Percentiles rank a stretch among this genome's conserved stretches.
These are phyloP conservation scores for Melaleuca quinquenervia DNA, from an alignment of 345 rosid genomes.

Conservation along the genomic window DNA sequence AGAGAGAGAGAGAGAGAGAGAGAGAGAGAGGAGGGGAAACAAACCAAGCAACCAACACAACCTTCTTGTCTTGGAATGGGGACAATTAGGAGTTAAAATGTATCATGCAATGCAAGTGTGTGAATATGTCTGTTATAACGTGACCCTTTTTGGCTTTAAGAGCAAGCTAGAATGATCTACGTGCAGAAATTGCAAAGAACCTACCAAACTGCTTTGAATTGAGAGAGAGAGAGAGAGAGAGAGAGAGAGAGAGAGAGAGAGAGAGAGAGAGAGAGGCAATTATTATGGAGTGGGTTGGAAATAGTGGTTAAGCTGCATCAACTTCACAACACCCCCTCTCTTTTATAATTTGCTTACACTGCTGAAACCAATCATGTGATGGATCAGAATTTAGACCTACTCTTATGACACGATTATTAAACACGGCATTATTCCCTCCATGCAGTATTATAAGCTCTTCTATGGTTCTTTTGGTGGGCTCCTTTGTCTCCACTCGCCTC, in stretches of 20 bases:
- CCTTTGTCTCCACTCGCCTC: not conserved
- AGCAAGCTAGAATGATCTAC: slow-evolving; percentile 3
- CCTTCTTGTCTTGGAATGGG: not conserved
- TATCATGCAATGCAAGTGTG: not conserved
- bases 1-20: not conserved
- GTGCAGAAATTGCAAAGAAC: not conserved
- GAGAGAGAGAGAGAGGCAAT: not conserved
- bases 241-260: not conserved
- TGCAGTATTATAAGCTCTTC: not conserved
- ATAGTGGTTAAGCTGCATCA: not conserved
- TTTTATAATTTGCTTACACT: not conserved
- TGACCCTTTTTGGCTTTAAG: not conserved
- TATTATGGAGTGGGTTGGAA: slow-evolving; percentile 6
- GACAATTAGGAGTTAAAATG: not conserved
- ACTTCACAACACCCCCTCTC: not conserved
- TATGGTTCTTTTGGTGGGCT: not conserved
- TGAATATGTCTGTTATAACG: not conserved
- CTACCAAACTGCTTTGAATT: not conserved
- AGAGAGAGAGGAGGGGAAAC: no score
- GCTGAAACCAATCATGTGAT: not conserved
- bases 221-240: not conserved
- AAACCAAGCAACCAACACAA: not conserved
- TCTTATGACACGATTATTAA: not conserved
- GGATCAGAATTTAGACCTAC: not conserved
- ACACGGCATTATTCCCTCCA: not conserved